Evolutionary conservation across 257 asterid genomes (phyloP).

Genomic region (Jacaranda copaia): DNA sequence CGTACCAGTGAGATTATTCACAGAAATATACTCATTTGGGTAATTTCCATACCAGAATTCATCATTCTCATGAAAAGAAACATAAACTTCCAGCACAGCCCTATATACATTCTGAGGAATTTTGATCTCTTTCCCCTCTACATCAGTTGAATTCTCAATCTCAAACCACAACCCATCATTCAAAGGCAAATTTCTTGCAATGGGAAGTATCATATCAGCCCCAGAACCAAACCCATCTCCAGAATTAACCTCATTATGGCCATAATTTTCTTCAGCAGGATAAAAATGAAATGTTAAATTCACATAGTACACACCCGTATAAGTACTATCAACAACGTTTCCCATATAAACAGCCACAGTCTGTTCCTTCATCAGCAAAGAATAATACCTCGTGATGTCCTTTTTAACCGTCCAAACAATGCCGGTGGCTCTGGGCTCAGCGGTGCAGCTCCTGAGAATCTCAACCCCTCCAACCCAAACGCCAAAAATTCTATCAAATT

Average conservation of each 20-base stretch:
- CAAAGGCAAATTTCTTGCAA: constrained; percentile 53
- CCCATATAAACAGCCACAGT: constrained; percentile 58
- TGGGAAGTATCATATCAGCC: constrained; percentile 62
- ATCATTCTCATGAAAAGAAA: constrained; percentile 62
- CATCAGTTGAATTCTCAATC: constrained; percentile 50
- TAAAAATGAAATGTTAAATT: constrained; percentile 56
- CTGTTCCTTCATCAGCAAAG: constrained; percentile 51
- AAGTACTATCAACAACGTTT: constrained; percentile 50
- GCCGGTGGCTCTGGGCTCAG: constrained; percentile 61
- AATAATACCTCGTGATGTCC: constrained; percentile 64
- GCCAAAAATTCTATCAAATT: constrained; percentile 75
- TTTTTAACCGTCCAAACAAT: constrained; percentile 67
- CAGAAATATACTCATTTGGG: constrained; percentile 54
- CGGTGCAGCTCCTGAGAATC: constrained; percentile 80
- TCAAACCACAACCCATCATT: constrained; percentile 70
- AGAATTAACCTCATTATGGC: background rate
- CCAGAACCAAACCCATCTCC: constrained; percentile 10
- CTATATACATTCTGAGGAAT: constrained; percentile 59
- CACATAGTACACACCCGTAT: constrained; percentile 62
- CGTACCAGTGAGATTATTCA: constrained; percentile 34
- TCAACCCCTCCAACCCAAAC: constrained; percentile 84
- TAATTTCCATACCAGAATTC: constrained; percentile 64
- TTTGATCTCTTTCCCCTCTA: constrained; percentile 41
- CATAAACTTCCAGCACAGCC: constrained; percentile 63
- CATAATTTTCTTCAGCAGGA: constrained; percentile 36